Evolutionary conservation across 2,329 filamentous ascomycete species (phyloP).

Genomic region (Huntiella savannae): DNA sequence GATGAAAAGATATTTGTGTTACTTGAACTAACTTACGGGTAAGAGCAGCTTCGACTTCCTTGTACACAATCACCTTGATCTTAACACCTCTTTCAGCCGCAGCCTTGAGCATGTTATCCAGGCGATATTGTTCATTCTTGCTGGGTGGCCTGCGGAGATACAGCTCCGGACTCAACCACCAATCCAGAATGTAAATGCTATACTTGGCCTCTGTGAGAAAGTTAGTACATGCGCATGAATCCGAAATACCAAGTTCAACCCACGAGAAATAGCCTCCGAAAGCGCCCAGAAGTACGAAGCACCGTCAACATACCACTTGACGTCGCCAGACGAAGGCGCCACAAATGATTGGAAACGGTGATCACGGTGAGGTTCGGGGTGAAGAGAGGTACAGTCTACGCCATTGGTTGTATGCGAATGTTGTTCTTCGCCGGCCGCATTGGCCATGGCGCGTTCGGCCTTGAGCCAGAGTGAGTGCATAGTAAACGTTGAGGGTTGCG

Average conservation of each 20-base stretch:
- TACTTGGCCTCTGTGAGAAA: conserved; percentile 40
- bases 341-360: conserved; percentile 52
- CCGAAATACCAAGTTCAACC: conserved; percentile 9
- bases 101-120: conserved; percentile 65
- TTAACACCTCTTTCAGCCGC: conserved; percentile 71
- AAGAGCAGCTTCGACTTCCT: conserved; percentile 68
- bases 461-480: conserved; percentile 23
- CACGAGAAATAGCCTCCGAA: conserved; percentile 53
- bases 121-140: conserved; percentile 61
- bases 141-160: conserved; percentile 71
- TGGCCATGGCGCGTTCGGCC: conserved; percentile 19
- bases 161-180: conserved; percentile 79
- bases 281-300: conserved; percentile 77
- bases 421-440: conserved; percentile 20
- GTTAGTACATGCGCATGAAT: background rate
- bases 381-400: conserved; percentile 23
- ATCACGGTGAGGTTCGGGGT: conserved; percentile 23
- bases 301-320: conserved; percentile 78
- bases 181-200: conserved; percentile 71
- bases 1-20: background rate
- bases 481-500: background rate
- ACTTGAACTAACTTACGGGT: conserved; percentile 42
- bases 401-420: conserved; percentile 27
- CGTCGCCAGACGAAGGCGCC: conserved; percentile 50
- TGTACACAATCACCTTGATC: conserved; percentile 77